Evolutionary conservation across 2,329 filamentous ascomycete species (phyloP).

Genomic region (Rutstroemia sydowiana): DNA sequence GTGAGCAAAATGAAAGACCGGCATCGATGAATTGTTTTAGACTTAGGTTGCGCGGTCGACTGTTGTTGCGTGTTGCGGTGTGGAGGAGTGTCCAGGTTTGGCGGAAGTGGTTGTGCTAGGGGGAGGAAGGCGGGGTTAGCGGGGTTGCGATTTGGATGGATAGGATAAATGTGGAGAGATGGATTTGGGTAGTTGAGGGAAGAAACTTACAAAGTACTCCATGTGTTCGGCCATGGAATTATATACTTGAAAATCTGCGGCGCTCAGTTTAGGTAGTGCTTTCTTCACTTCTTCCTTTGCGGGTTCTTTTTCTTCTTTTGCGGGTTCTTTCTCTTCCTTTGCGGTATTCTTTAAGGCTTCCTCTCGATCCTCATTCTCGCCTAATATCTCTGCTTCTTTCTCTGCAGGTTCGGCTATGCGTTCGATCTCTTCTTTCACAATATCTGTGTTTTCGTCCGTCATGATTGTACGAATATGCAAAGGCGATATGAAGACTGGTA

Average conservation of each 20-base stretch:
- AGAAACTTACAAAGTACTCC: conserved; percentile 48
- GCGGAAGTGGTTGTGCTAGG: conserved; percentile 72
- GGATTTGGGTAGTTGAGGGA: neutral
- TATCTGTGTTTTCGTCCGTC: neutral
- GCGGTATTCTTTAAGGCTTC: conserved; percentile 38
- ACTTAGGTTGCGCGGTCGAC: conserved; percentile 56
- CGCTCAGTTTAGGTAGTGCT: conserved; percentile 44
- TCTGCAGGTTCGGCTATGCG: conserved; percentile 52
- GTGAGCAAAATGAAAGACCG: conserved; percentile 61
- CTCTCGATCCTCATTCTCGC: conserved; percentile 37
- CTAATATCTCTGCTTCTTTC: conserved; percentile 30
- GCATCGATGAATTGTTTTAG: conserved; percentile 60
- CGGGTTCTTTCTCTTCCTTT: conserved; percentile 9
- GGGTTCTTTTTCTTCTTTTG: conserved; percentile 16
- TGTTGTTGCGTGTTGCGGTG: conserved; percentile 50
- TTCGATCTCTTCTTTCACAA: conserved; percentile 34
- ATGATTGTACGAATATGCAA: no score
- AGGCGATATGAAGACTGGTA: no score
- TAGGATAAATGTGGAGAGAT: neutral
- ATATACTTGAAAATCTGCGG: conserved; percentile 51
- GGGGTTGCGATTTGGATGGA: neutral
- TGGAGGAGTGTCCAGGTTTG: conserved; percentile 65
- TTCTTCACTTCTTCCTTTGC: no score
- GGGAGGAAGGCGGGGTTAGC: neutral
- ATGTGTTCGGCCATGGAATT: conserved; percentile 57